phyloP scores from a whole-genome alignment of 441 rosid species.

The Melastoma candidum region DNA sequence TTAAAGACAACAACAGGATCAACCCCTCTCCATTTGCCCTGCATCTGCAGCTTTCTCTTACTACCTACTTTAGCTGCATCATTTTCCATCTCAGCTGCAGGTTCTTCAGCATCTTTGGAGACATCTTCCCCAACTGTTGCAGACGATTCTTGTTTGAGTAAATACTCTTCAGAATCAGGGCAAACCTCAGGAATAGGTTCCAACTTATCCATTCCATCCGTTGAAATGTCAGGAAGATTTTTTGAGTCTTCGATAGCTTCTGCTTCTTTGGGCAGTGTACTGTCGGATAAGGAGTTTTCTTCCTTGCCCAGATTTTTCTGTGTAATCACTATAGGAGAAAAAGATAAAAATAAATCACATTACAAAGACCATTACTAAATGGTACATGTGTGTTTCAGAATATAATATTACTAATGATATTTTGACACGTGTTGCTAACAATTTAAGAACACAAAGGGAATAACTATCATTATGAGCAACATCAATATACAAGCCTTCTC shows the following conservation, averaged over 20 bases:
- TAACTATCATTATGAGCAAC: no score
- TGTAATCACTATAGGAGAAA: neutral
- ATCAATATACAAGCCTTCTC: no score
- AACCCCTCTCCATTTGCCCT: slow-evolving; percentile 89
- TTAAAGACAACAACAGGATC: slow-evolving; percentile 84
- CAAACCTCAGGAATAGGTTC: slow-evolving; percentile 14
- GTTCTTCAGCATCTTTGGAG: slow-evolving; percentile 23
- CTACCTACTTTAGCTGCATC: slow-evolving; percentile 29
- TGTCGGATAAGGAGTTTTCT: neutral
- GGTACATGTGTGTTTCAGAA: neutral
- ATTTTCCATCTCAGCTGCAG: slow-evolving; percentile 25
- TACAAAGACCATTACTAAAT: no score
- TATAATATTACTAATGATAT: no score
- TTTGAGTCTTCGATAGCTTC: no score
- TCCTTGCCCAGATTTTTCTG: neutral
- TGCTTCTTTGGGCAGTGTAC: no score
- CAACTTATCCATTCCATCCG: no score
- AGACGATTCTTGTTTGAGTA: slow-evolving; percentile 23
- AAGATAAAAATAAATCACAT: no score
- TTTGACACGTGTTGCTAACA: no score
- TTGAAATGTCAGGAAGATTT: no score
- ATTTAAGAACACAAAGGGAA: no score
- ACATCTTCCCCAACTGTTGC: slow-evolving; percentile 16
- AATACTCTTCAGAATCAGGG: slow-evolving; percentile 26
- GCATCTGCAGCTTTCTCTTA: slow-evolving; percentile 64